phyloP scores from a whole-genome alignment of 176 grass and related monocot species.

The Oryza australiensis region DNA sequence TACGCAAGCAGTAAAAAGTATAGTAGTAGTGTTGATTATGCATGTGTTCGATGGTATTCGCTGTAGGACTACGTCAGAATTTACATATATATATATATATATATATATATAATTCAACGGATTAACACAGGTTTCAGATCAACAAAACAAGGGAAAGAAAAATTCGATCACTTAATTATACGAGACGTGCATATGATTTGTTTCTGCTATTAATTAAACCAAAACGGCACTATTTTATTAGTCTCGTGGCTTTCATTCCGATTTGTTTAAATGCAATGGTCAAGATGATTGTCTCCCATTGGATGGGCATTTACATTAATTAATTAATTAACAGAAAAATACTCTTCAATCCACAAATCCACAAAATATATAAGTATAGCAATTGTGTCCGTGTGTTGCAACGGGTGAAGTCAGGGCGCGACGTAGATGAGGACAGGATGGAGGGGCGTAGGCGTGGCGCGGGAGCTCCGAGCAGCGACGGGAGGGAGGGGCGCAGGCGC shows the following conservation, averaged over 20 bases:
- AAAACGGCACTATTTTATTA: not conserved
- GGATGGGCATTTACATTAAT: not conserved
- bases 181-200: not conserved
- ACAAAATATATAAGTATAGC: too few relatives aligned
- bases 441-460: too few relatives aligned
- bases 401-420: too few relatives aligned
- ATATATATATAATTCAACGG: not conserved
- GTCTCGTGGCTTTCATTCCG: not conserved
- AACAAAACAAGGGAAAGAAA: not conserved
- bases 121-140: not conserved
- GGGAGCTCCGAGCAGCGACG: too few relatives aligned
- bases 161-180: not conserved
- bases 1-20: not conserved
- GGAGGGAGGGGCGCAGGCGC: too few relatives aligned
- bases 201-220: not conserved
- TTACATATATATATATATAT: not conserved
- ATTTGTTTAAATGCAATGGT: not conserved
- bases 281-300: slow-evolving; percentile 25
- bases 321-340: not conserved
- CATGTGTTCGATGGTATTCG: not conserved
- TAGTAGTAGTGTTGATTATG: not conserved
- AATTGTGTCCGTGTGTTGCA: too few relatives aligned
- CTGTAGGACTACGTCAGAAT: not conserved
- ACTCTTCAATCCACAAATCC: not conserved
- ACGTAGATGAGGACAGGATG: too few relatives aligned